Base-by-base conservation (phyloP, 2,329 filamentous ascomycete species). In the Leptoxyphium fumago region DNA sequence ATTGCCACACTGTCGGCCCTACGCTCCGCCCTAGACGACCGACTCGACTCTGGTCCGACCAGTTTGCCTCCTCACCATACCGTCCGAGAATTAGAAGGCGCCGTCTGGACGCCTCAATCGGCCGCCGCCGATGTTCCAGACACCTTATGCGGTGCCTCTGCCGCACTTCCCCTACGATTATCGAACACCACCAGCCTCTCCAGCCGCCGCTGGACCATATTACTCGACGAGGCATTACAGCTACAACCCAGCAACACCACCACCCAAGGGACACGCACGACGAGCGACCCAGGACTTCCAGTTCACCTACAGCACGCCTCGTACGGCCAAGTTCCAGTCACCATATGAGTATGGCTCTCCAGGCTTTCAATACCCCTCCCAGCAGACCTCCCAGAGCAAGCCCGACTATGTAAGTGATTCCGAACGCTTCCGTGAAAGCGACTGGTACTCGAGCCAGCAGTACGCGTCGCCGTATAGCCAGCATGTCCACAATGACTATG, bases 321-420 rank as follows among this genome's bases (percentile, higher is more conserved):
- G 61, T 51, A 52, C 55, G 46, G 50, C 58, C 34, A 53, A 58
- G 32, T 41, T 47, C 38, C 45, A 50, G 26, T 26, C 51, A 54
- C 57, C 62, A 47, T 55, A 55, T 52, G 14, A 65, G 42, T 66
- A 67, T 49, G 64, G 64, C 48, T 62, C 61, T 44, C 63, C 66
- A 42, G 59, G 61, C 46, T 70, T 67, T 55, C 67, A 72, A 53
- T 65, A 71, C 39, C 56, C 57, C 39, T 52, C 58, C 48, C 57
- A 59, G 44, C 70, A 61, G 62, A 73, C 68, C 61, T 68, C 66
- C 61, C 70, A 64, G 67, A 72, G 64, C 65, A 70, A 73, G 63
- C 57, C 65, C 62, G 74, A 79, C 65, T 72, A 75, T 78, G 77
- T 80, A 78, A 80, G 77, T 80, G 71, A 69, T 70, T 72, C 67